phyloP scores from a whole-genome alignment of 2,329 filamentous ascomycete species.

The Fusarium chaquense region DNA sequence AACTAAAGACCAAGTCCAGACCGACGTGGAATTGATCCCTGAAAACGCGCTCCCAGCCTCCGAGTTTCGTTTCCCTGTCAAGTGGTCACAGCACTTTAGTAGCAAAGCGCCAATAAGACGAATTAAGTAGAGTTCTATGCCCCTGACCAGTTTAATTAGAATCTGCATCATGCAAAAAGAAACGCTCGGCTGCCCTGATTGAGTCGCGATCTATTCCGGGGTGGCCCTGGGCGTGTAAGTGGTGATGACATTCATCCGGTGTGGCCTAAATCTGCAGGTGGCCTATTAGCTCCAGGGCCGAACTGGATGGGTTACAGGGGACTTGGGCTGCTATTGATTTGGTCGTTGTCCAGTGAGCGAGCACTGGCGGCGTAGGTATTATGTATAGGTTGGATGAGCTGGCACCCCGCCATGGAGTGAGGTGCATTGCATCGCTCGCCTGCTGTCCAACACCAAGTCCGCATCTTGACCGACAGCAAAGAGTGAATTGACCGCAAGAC shows the following conservation, averaged over 20 bases:
- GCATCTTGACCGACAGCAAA: slow-evolving; percentile 27
- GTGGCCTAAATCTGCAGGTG: slow-evolving; percentile 17
- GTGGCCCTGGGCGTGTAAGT: slow-evolving; percentile 33
- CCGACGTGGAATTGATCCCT: slow-evolving; percentile 34
- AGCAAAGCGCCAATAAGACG: slow-evolving; percentile 34
- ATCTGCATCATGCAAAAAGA: slow-evolving; percentile 37
- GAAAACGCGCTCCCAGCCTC: slow-evolving; percentile 43
- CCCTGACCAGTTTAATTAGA: slow-evolving; percentile 41
- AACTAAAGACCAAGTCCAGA: slow-evolving; percentile 7
- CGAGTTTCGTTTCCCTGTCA: slow-evolving; percentile 39
- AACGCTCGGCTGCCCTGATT: slow-evolving; percentile 27
- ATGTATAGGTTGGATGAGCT: slow-evolving; percentile 34
- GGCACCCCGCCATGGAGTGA: slow-evolving; percentile 42
- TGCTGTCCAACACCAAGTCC: slow-evolving; percentile 34
- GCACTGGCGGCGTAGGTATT: slow-evolving; percentile 37
- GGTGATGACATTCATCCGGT: slow-evolving; percentile 39
- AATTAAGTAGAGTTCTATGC: slow-evolving; percentile 6
- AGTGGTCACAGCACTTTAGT: slow-evolving; percentile 11
- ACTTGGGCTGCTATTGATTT: slow-evolving; percentile 40
- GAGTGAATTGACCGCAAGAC: slow-evolving; percentile 3
- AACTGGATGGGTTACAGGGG: slow-evolving; percentile 25
- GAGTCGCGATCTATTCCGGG: slow-evolving; percentile 26
- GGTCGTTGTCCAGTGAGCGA: slow-evolving; percentile 49
- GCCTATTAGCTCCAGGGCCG: slow-evolving; percentile 39
- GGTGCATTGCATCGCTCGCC: slow-evolving; percentile 14